Evolutionary conservation across 164 flowering plant species (phyloP).

Genomic region (Annona squamosa): DNA sequence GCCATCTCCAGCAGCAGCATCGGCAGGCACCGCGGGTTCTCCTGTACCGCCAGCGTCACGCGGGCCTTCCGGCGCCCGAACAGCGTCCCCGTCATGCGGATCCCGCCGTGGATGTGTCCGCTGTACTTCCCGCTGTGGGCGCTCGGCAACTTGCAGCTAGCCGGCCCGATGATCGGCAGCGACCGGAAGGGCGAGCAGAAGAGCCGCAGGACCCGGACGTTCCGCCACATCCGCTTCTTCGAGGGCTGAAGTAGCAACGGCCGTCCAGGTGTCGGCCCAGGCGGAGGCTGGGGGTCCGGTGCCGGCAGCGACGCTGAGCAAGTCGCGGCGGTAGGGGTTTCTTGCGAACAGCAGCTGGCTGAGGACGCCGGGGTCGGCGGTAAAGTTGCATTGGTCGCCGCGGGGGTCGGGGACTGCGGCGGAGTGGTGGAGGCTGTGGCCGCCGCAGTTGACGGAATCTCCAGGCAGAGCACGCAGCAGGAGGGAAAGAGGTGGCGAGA

Average conservation of each 20-base stretch:
- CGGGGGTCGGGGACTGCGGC: not conserved
- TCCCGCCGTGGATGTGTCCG: conserved; percentile 9
- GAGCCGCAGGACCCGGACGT: conserved; percentile 28
- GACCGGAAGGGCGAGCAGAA: conserved; percentile 54
- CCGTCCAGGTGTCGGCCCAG: conserved; percentile 1
- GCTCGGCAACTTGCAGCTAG: conserved; percentile 39
- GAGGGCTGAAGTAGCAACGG: conserved; percentile 43
- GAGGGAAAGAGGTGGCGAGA: no score
- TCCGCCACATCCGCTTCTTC: conserved; percentile 15
- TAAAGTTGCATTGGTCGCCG: not conserved
- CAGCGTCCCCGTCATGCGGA: conserved; percentile 58
- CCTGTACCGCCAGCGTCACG: conserved; percentile 59
- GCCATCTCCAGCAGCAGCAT: conserved; percentile 53
- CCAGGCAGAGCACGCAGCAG: no score
- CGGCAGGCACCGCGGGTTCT: conserved; percentile 47
- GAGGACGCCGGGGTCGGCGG: conserved; percentile 1
- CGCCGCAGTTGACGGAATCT: not conserved
- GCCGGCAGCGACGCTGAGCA: conserved; percentile 5
- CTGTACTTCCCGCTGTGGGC: conserved; percentile 17
- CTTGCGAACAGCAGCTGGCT: no score
- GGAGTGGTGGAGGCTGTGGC: not conserved
- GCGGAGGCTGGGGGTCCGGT: conserved; percentile 1
- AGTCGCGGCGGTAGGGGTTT: not conserved
- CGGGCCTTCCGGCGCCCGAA: conserved; percentile 66
- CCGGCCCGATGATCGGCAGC: conserved; percentile 46